Evolutionary conservation across 2,329 filamentous ascomycete genomes (phyloP).

Genomic region (Phialophora chinensis): DNA sequence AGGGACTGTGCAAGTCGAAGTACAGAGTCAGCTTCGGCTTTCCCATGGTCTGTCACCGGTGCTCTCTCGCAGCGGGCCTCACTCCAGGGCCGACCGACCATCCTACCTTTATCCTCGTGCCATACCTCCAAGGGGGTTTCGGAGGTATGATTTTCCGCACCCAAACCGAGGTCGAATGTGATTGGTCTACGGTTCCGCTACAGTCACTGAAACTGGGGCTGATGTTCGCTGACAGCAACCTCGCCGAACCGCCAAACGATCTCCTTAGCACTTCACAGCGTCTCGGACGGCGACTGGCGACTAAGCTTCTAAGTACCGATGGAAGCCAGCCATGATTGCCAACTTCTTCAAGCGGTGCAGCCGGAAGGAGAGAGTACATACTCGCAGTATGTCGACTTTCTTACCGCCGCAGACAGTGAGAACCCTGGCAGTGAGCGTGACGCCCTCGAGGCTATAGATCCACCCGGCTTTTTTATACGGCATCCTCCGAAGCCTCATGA

Average conservation of each 20-base stretch:
- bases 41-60: slow-evolving; percentile 46
- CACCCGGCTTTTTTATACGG: slow-evolving; percentile 33
- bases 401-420: background rate
- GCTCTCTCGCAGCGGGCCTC: background rate
- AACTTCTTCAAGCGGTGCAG: background rate
- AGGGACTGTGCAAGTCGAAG: slow-evolving; percentile 65
- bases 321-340: background rate
- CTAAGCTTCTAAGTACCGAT: background rate
- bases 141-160: slow-evolving; percentile 2
- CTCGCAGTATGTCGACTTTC: slow-evolving; percentile 24
- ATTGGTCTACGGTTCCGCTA: background rate
- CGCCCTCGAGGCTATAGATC: slow-evolving; percentile 31
- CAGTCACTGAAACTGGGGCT: background rate
- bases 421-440: slow-evolving; percentile 25
- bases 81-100: background rate
- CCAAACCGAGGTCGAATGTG: slow-evolving; percentile 4
- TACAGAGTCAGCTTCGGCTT: slow-evolving; percentile 61
- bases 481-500: slow-evolving; percentile 42
- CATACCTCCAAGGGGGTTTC: background rate
- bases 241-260: background rate
- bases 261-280: background rate
- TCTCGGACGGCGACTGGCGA: background rate
- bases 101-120: background rate
- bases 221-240: slow-evolving; percentile 6
- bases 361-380: slow-evolving; percentile 8